A percentile compares a stretch with the other conserved stretches of the same genome.
Evolutionary conservation across 2,329 filamentous ascomycete species (phyloP).

Genomic region (Neonectria faginata): DNA sequence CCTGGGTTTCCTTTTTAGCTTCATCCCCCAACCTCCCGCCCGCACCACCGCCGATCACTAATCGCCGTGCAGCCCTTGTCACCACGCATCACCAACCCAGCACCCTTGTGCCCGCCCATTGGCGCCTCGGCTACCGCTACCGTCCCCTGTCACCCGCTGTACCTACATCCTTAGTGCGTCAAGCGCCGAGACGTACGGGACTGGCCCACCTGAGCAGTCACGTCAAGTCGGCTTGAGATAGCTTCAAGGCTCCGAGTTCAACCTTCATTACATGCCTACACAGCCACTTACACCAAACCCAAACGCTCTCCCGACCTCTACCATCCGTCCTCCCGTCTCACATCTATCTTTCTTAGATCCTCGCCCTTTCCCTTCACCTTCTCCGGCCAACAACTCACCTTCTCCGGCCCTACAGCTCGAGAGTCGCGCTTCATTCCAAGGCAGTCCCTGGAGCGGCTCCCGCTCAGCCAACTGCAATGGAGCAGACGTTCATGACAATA

Average conservation of each 20-base stretch:
- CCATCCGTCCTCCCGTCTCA: not conserved
- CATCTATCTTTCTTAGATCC: not conserved
- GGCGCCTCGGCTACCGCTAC: constrained; percentile 13
- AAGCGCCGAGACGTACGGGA: not conserved
- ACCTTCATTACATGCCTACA: not conserved
- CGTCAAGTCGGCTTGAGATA: constrained; percentile 19
- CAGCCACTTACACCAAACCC: constrained; percentile 9
- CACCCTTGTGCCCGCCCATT: constrained; percentile 5
- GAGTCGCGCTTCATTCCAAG: not conserved
- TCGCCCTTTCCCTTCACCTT: not conserved
- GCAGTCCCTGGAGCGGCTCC: constrained; percentile 26
- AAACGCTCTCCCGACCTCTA: not conserved
- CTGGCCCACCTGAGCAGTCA: constrained; percentile 11
- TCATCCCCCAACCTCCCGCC: constrained; percentile 26
- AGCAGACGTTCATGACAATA: constrained; percentile 91
- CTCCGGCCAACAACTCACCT: not conserved
- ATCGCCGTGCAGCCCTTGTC: constrained; percentile 25
- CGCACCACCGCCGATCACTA: constrained; percentile 34
- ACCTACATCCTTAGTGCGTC: constrained; percentile 7
- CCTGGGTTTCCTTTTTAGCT: constrained; percentile 9
- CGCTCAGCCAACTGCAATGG: constrained; percentile 62
- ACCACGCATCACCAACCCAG: not conserved
- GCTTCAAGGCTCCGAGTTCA: constrained; percentile 11
- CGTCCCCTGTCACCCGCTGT: constrained; percentile 13
- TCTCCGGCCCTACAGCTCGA: not conserved